Base-by-base conservation (phyloP, 2,329 filamentous ascomycete species). In the Balansia obtecta region DNA sequence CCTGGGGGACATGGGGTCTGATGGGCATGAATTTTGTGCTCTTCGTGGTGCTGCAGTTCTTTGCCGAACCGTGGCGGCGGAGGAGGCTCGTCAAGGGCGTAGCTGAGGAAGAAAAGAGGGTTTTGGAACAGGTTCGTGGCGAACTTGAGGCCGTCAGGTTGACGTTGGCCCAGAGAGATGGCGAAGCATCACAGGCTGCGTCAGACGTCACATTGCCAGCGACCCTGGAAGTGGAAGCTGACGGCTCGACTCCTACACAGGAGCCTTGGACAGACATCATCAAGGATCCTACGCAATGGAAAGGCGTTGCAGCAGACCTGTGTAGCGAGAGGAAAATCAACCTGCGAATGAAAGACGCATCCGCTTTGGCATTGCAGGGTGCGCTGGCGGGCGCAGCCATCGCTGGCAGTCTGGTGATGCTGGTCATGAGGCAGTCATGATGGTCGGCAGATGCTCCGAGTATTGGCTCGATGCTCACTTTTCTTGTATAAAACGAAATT, bases 1-100 rank as follows among this genome's bases (percentile, higher is more conserved):
- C 93, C 0, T 98, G 93, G 93, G 91, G 94, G 37, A 98, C 93
- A 0, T 97, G 94, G 82, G 93, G 91, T 0, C 71, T 98, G 54
- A 98, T 98, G 93, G 91, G 91, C 22, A 80, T 97, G 61, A 98
- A 98, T 63, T 86, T 97, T 33, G 65, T 97, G 54, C 70, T 98
- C 45, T 88, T 98, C 63, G 68, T 98, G 49, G 76, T 90, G 16
- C 82, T 94, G 58, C 84, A 96, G 68, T 83, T 95, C 58, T 81
- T 93, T 18, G 84, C 95, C 54, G 91, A 98, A 74, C 93, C 93
- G 4, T 97, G 91, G 88, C 82, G 89, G 58, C 75, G 93, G 58
- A 76, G 73, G 61, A 75, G 88, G 59, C 77, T 98, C 54, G 88
- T 97, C 52, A 80, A 77, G 57, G 90, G 86, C 22, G 88, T 93